Evolutionary conservation across 2,329 filamentous ascomycete genomes (phyloP), one percentile per base, ranked within the genome.

Genomic region (Colletotrichum cordylinicola): DNA sequence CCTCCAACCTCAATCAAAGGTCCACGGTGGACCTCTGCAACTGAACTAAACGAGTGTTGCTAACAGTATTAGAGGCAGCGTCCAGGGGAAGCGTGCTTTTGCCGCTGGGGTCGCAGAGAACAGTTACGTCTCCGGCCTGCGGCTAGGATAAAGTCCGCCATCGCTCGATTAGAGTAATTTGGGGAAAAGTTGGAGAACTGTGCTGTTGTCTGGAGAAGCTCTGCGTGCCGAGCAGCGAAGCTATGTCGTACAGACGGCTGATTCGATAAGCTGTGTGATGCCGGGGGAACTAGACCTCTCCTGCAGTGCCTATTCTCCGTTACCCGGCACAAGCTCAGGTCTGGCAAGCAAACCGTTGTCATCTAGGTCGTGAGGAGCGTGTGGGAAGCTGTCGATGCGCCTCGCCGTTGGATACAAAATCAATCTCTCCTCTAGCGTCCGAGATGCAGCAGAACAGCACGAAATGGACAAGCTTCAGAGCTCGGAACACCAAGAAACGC

Each of bases 151-250:
- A 33, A 65, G 31, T 52, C 65, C 48, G 64, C 48, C 35, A 16
- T 39, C 58, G 56, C 67, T 72, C 70, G 43, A 74, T 65, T 65
- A 76, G 48, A 70, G 60, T 66, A 67, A 39, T 70, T 76, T 70
- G 74, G 74, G 74, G 74, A 76, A 76, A 72, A 74, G 65, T 76
- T 76, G 74, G 74, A 74, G 74, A 76, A 76, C 21, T 21, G 13
- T 18, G 39, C 56, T 18, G 37, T 27, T 29, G 37, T 58, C 58
- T 29, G 58, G 70, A 66, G 73, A 55, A 76, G 60, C 64, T 55
- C 67, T 24, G 60, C 65, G 29, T 74, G 74, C 74, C 71, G 71
- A 70, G 71, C 58, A 66, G 43, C 58, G 39, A 74, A 70, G 29
- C 67, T 74, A 70, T 74, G 73, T 75, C 62, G 62, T 72, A 75